Evolutionary conservation across 345 rosid species (phyloP), one percentile per base, ranked within the genome.

Genomic region (Litchi chinensis): DNA sequence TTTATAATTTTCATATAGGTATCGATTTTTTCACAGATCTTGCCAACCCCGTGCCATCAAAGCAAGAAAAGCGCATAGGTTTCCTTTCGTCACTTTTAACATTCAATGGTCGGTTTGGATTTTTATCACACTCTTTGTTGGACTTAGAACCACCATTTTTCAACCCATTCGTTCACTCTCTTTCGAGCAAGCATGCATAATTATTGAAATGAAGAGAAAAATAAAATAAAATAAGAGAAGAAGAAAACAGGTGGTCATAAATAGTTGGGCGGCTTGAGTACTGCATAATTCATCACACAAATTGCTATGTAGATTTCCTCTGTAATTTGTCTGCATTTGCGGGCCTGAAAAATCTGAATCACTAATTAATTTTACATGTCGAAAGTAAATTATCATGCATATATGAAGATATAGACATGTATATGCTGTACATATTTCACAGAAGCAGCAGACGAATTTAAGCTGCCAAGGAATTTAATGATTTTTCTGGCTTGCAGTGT

Each of bases 261-360:
- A 52, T 52, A 54, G 19, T n/a, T 54, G 59, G 59, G 59, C 59
- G 59, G 59, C 59, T 54, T 16, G 8, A n/a, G 56, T 52, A 50
- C 56, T 12, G n/a, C 19, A 52, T 16, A 13, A 4, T 46, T 54
- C 37, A 6, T 21, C 7, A 41, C 76, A 22, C 39, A 43, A 22
- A 15, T 74, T 74, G 54, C 63, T 6, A 65, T 10, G 63, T 11
- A 75, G 70, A 75, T 48, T 1, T 75, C 18, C 46, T 40, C 22
- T 9, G 43, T 24, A 44, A 62, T 24, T 32, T 32, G 37, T 5
- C 15, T 22, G 6, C 21, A 3, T 4, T 40, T 37, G 22, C 32
- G 40, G 41, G 10, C 57, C 22, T 62, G 77, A 50, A 50, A 54
- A 54, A 54, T 54, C 59, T 52, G 57, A 52, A 15, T 16, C n/a